These are phyloP conservation scores for Choiromyces venosus DNA, from an alignment of 495 filamentous ascomycete species.

Conservation along the genomic window DNA sequence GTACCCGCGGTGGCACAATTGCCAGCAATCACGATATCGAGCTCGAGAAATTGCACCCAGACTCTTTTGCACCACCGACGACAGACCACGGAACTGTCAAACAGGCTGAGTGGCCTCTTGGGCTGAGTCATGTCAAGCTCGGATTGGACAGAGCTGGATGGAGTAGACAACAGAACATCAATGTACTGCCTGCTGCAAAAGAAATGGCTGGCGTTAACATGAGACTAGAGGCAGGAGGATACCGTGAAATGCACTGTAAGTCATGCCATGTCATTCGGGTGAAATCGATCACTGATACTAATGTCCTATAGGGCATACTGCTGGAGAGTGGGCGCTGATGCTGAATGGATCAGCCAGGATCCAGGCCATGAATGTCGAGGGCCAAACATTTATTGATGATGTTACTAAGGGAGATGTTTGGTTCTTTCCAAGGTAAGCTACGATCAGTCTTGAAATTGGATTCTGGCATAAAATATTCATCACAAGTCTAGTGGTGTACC, in stretches of 20 bases:
- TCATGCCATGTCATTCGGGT: neutral
- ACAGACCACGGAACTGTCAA: conserved; percentile 59
- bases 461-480: neutral
- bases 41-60: conserved; percentile 61
- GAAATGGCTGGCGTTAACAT: conserved; percentile 75
- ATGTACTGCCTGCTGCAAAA: conserved; percentile 58
- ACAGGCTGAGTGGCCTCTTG: conserved; percentile 69
- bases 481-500: conserved; percentile 51
- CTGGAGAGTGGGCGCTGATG: conserved; percentile 61
- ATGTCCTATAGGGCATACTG: conserved; percentile 52
- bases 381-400: conserved; percentile 62
- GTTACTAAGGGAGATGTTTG: conserved; percentile 63
- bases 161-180: conserved; percentile 62
- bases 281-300: neutral
- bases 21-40: conserved; percentile 44
- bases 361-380: conserved; percentile 58
- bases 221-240: conserved; percentile 61
- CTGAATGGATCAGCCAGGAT: conserved; percentile 61
- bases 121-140: conserved; percentile 58
- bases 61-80: conserved; percentile 60
- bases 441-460: too few species aligned
- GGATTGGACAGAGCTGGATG: conserved; percentile 58
- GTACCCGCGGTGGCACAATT: conserved; percentile 51
- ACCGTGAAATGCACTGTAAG: conserved; percentile 63
- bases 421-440: conserved; percentile 53